A percentile compares a stretch with the other conserved stretches of the same genome.
These are phyloP conservation scores for Neurospora sp. DNA, from an alignment of 495 filamentous ascomycete genomes.

Conservation along the genomic window DNA sequence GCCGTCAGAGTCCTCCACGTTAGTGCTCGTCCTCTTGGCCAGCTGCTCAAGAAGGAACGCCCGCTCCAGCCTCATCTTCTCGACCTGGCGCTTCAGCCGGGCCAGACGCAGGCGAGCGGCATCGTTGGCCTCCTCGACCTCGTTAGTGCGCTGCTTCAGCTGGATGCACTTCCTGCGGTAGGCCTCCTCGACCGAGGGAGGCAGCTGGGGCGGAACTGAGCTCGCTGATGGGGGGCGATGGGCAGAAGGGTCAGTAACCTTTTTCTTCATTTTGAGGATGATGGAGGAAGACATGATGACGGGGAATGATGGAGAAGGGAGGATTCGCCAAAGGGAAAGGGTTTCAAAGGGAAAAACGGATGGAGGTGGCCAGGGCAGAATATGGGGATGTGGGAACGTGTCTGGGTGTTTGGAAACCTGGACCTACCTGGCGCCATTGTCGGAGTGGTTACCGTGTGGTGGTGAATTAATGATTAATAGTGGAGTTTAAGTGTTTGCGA, in stretches of 20 bases:
- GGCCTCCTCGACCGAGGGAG: slow-evolving; percentile 88
- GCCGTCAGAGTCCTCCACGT: slow-evolving; percentile 63
- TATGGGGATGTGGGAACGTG: not conserved
- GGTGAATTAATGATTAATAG: slow-evolving; percentile 1
- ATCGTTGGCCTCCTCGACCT: slow-evolving; percentile 85
- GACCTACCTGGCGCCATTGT: slow-evolving; percentile 21
- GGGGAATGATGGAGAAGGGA: not conserved
- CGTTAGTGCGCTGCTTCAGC: slow-evolving; percentile 78
- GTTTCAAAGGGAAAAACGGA: not conserved
- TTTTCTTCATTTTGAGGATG: not conserved
- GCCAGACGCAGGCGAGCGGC: slow-evolving; percentile 62
- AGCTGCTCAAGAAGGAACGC: slow-evolving; percentile 85
- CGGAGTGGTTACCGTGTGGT: not conserved
- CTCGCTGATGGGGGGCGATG: slow-evolving; percentile 23
- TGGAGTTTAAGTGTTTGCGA: not conserved
- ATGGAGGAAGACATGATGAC: not conserved
- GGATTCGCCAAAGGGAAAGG: not conserved
- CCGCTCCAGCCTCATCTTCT: slow-evolving; percentile 84
- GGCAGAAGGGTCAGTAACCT: slow-evolving; percentile 1
- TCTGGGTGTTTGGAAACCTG: not conserved
- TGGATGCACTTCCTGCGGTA: slow-evolving; percentile 97
- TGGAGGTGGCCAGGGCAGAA: not conserved
- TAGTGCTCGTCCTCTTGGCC: slow-evolving; percentile 72
- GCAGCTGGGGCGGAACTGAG: slow-evolving; percentile 51
- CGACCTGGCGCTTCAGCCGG: slow-evolving; percentile 71